Percentiles rank a stretch among this genome's conserved stretches.
These are phyloP conservation scores for Lathyrus oleraceus DNA, from an alignment of 306 rosid genomes.

Conservation along the genomic window DNA sequence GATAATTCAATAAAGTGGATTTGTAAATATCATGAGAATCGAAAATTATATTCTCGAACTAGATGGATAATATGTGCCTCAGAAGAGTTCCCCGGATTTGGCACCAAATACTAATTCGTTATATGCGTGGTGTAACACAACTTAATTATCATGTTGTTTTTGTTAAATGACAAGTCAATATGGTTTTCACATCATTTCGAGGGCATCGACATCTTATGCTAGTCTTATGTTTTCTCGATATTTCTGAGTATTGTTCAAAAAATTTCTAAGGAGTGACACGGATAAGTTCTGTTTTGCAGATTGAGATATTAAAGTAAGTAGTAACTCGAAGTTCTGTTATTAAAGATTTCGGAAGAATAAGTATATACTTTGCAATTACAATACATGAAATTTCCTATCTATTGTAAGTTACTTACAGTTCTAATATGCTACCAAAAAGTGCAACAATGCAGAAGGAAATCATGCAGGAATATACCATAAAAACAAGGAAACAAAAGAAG, in stretches of 20 bases:
- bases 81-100: background rate
- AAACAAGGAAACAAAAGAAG: background rate
- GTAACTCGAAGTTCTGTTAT: background rate
- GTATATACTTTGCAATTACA: background rate
- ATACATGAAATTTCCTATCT: background rate
- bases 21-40: too few species aligned
- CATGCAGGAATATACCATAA: background rate
- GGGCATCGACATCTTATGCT: background rate
- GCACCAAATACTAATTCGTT: background rate
- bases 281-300: background rate
- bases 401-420: conserved; percentile 8
- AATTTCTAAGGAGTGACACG: background rate
- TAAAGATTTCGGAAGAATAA: background rate
- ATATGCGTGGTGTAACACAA: background rate
- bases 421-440: conserved; percentile 7
- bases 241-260: background rate
- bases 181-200: too few species aligned
- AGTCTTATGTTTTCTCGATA: background rate
- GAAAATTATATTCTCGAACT: background rate
- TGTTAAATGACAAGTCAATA: too few species aligned
- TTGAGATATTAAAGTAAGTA: background rate
- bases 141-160: too few species aligned
- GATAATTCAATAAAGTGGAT: background rate
- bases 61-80: background rate
- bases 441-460: background rate